Evolutionary conservation across 2,329 filamentous ascomycete genomes (phyloP).

Genomic region (Tolypocladium paradoxum): DNA sequence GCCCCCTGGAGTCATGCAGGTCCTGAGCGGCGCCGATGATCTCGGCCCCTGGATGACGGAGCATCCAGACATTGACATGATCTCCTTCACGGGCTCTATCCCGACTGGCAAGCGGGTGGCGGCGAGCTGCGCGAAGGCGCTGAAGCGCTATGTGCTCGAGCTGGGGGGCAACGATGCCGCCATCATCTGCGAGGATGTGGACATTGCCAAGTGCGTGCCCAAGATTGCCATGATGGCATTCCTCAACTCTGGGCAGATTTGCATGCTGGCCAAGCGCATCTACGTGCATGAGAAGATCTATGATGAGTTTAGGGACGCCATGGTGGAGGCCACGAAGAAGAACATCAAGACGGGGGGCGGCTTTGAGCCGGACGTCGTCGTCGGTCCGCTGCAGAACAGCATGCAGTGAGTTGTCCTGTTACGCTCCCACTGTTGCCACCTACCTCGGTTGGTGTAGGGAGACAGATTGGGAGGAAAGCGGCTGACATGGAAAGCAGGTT

Average conservation of each 20-base stretch:
- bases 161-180: conserved; percentile 18
- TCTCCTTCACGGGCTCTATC: conserved; percentile 34
- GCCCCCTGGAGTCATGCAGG: conserved; percentile 51
- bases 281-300: conserved; percentile 45
- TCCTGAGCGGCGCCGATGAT: conserved; percentile 46
- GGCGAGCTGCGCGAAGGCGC: conserved; percentile 36
- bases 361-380: conserved; percentile 27
- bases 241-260: conserved; percentile 35
- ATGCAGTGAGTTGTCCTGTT: conserved; percentile 36
- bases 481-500: not conserved
- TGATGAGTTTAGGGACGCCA: conserved; percentile 34
- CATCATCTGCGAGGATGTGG: conserved; percentile 32
- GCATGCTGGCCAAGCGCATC: conserved; percentile 39
- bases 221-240: conserved; percentile 36
- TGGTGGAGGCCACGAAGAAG: conserved; percentile 35
- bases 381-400: conserved; percentile 48
- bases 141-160: conserved; percentile 53
- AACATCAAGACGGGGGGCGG: conserved; percentile 33
- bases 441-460: too few species aligned
- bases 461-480: too few species aligned
- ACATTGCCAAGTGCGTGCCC: conserved; percentile 24
- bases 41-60: conserved; percentile 47
- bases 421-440: too few species aligned
- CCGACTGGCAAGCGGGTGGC: conserved; percentile 50
- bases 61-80: conserved; percentile 49